A percentile compares a stretch with the other conserved stretches of the same genome.
Conservation (phyloP, 352 stramenopile species). For the Globisporangium parvum region DNA sequence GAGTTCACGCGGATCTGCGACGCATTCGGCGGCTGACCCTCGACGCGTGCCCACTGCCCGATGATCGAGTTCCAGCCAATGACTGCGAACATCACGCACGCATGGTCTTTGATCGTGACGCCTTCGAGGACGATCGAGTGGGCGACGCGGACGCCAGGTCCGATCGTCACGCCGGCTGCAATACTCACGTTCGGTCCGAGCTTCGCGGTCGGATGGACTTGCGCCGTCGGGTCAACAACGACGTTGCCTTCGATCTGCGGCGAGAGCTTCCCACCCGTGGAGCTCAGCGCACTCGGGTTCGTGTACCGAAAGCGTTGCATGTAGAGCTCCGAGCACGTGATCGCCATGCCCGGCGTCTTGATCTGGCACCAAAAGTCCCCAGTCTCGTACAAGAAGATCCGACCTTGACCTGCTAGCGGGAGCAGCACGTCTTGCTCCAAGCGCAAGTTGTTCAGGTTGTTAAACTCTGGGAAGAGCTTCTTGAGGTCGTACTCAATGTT, state of each 20-base stretch:
- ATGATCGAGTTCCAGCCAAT: slow-evolving; percentile 89
- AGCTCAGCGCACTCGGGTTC: slow-evolving; percentile 75
- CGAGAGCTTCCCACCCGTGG: slow-evolving; percentile 74
- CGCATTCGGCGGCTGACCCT: slow-evolving; percentile 78
- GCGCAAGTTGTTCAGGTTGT: slow-evolving; percentile 78
- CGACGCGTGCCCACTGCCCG: slow-evolving; percentile 79
- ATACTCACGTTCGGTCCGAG: slow-evolving; percentile 85
- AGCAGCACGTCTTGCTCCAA: slow-evolving; percentile 83
- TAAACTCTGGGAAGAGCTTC: slow-evolving; percentile 86
- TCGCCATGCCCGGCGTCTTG: slow-evolving; percentile 86
- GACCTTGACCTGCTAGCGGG: slow-evolving; percentile 68
- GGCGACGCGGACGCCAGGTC: slow-evolving; percentile 68
- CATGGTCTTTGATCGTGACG: slow-evolving; percentile 85
- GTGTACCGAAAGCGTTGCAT: slow-evolving; percentile 90
- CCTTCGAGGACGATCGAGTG: slow-evolving; percentile 88
- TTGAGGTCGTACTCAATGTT: slow-evolving; percentile 75
- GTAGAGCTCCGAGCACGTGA: slow-evolving; percentile 88
- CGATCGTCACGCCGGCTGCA: slow-evolving; percentile 78
- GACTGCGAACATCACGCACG: slow-evolving; percentile 82
- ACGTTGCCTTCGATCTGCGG: slow-evolving; percentile 87
- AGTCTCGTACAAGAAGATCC: slow-evolving; percentile 74
- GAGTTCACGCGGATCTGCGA: slow-evolving; percentile 64
- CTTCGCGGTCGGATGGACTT: slow-evolving; percentile 82
- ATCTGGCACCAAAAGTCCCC: slow-evolving; percentile 90
- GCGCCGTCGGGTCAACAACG: slow-evolving; percentile 69